Percentiles rank a stretch among this genome's conserved stretches.
Evolutionary conservation across 352 stramenopile species (phyloP).

Genomic region (Phytophthora vignae): DNA sequence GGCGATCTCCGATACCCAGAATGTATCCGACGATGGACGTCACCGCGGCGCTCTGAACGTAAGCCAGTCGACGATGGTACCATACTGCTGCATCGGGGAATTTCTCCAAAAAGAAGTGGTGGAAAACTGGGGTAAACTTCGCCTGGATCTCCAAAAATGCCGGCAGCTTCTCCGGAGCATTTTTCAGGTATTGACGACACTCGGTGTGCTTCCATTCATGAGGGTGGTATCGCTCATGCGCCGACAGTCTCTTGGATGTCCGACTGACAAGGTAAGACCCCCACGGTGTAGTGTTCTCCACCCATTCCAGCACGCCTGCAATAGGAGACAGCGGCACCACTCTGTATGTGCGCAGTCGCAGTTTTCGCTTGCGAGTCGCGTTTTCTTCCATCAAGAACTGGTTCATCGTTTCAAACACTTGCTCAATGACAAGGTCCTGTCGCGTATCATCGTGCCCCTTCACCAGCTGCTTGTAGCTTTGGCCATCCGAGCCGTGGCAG

Average conservation of each 20-base stretch:
- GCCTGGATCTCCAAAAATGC: slow-evolving; percentile 92
- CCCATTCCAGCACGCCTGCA: slow-evolving; percentile 98
- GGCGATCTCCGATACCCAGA: slow-evolving; percentile 98
- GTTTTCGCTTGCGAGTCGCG: slow-evolving; percentile 64
- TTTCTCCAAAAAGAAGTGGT: slow-evolving; percentile 98
- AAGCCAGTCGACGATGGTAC: slow-evolving; percentile 94
- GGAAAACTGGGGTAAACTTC: slow-evolving; percentile 97
- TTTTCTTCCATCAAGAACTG: slow-evolving; percentile 84
- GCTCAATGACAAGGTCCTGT: slow-evolving; percentile 91
- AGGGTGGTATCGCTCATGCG: slow-evolving; percentile 96
- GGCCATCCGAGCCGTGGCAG: slow-evolving; percentile 94
- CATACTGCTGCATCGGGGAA: slow-evolving; percentile 96
- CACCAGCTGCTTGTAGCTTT: slow-evolving; percentile 95
- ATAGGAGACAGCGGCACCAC: slow-evolving; percentile 92
- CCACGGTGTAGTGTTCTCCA: slow-evolving; percentile 97
- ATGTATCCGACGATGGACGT: slow-evolving; percentile 98
- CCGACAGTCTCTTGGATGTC: slow-evolving; percentile 61
- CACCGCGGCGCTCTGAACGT: slow-evolving; percentile 96
- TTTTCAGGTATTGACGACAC: slow-evolving; percentile 84
- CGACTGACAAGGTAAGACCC: slow-evolving; percentile 90
- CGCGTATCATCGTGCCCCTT: slow-evolving; percentile 94
- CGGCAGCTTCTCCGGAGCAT: slow-evolving; percentile 74
- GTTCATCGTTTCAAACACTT: slow-evolving; percentile 92
- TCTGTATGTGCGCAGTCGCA: slow-evolving; percentile 97
- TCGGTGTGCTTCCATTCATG: slow-evolving; percentile 92